Base-by-base conservation (phyloP, 768 basidiomycete species). In the Steccherinum ochraceum region DNA sequence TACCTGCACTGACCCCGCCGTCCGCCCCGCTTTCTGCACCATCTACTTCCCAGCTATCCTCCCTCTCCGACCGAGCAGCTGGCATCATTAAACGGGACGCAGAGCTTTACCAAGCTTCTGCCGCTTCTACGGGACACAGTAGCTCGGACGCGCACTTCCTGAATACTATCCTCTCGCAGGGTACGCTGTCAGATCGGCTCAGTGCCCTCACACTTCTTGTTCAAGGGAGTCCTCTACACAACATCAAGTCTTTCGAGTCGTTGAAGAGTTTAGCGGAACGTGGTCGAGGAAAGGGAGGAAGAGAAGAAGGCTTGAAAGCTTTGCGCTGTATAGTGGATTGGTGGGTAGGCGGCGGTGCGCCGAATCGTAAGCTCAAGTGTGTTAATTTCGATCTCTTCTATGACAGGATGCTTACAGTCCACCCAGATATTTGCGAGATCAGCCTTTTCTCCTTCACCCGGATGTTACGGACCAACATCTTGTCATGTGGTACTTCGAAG, bases 261-360 rank as follows among this genome's bases (percentile, higher is more conserved):
- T 67, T 97, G 49, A 81, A 81, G 62, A 68, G 67, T 2, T 84
- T 95, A 85, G 81, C 87, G 1, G 87, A 89, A 61, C 70, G 77
- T 27, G 85, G 86, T 0, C 82, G 86, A 53, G 85, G 84, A 0
- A 91, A 90, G 60, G 92, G 91, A 39, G 90, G 91, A 2, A 77
- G 94, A n/a, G 93, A 93, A 46, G 94, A 97, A 71, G 84, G 88
- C 58, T 65, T 96, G 41, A 93, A 94, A 56, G 93, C 94, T 2
- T 63, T 95, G 49, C 76, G 94, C 40, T 95, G 93, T 54, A 75
- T 99, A 52, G 84, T 90, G 25, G 95, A 98, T 78, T 97, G 95
- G 93, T 96, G 93, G 92, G 79, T 88, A 43, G 93, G 93, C 25
- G 94, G 93, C 20, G 92, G 92, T n/a, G 89, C 84, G 18, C 90